Evolutionary conservation across 139 green algal species (phyloP).

Genomic region (Micractinium conductrix): DNA sequence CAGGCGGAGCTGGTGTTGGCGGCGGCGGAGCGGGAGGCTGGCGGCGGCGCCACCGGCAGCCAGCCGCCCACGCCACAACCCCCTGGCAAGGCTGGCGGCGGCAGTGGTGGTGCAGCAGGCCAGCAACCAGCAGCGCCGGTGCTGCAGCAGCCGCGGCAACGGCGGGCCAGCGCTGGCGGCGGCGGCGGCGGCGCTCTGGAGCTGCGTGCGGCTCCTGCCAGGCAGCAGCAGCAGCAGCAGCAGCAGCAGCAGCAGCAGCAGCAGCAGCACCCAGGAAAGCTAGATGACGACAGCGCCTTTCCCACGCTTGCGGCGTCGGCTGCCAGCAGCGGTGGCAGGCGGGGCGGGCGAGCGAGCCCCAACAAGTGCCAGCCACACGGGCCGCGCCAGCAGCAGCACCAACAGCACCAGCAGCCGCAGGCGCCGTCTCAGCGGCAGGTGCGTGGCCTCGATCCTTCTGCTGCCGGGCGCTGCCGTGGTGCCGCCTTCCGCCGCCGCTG

Average conservation of each 20-base stretch:
- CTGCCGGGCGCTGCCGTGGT: neutral
- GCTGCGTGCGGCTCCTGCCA: neutral
- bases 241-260: constrained; percentile 9
- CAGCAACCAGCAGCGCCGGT: neutral
- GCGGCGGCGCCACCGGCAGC: constrained; percentile 5
- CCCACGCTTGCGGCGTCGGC: constrained; percentile 18
- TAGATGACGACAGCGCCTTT: constrained; percentile 17
- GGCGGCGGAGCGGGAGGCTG: constrained; percentile 22
- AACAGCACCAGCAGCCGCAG: neutral
- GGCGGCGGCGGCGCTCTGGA: neutral
- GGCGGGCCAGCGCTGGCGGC: neutral
- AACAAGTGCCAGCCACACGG: neutral
- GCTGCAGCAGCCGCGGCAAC: neutral
- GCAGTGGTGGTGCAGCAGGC: neutral
- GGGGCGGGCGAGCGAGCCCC: neutral
- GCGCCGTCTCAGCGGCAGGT: neutral
- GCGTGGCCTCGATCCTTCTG: too few relatives aligned
- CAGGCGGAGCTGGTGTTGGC: constrained; percentile 39
- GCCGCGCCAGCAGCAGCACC: neutral
- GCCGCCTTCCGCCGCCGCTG: too few relatives aligned
- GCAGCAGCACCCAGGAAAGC: neutral
- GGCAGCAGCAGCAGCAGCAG: neutral
- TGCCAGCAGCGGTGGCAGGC: neutral
- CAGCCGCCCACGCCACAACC: constrained; percentile 6
- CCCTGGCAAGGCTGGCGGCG: neutral